Evolutionary conservation across 2,329 filamentous ascomycete genomes (phyloP), one percentile per base, ranked within the genome.

Genomic region (Calonectria pseudoreteaudii): DNA sequence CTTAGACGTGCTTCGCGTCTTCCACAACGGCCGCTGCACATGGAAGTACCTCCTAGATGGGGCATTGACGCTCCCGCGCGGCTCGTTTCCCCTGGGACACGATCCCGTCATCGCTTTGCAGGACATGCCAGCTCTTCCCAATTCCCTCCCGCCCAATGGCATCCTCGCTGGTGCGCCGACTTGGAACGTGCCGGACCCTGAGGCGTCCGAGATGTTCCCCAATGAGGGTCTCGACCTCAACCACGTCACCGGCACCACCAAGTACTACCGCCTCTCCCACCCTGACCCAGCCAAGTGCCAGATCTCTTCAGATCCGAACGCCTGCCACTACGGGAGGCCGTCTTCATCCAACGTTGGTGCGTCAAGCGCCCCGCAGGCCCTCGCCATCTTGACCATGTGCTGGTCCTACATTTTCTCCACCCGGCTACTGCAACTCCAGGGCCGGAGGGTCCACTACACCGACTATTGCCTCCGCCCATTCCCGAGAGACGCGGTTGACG

Each of bases 331-430:
- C 74, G 79, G 79, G 14, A 78, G 71, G 31, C 53, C 66, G 31
- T 53, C 68, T 38, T 36, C 74, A 70, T 26, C 64, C 73, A 77
- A 66, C 66, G 62, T 70, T 20, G 76, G 74, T 62, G 70, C 76
- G 26, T 72, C 79, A 8, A 74, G 62, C 31, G 73, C 79, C 53
- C 79, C 79, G 64, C 75, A 78, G 66, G 79, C 74, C 41, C 79
- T 80, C 36, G 79, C 79, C 67, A 76, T 80, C 66, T 58, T 81
- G 68, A 77, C 78, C 73, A 72, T 81, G 72, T 79, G 78, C 64
- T 81, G 79, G 79, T 81, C 79, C 69, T 81, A 81, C 66, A 75
- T 81, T 52, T 76, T 81, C 78, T 81, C 79, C 75, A 79, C 78
- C 38, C 77, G 77, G 41, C 76, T 81, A 56, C 77, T 81, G 74